Evolutionary conservation across 257 asterid species (phyloP).

Genomic region (Solanum lignicaule): DNA sequence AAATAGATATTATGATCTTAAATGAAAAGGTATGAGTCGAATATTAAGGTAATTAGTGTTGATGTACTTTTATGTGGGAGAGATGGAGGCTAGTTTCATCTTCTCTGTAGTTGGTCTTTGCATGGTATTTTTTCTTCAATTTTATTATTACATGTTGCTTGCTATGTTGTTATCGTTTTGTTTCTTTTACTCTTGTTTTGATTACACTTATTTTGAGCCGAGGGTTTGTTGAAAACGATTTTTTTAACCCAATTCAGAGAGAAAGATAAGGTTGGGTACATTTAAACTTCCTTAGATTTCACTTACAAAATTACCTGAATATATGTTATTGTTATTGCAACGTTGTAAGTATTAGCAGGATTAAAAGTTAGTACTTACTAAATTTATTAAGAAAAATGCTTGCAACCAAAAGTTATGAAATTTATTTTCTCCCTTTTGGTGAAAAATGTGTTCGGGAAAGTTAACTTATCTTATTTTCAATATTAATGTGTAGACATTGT

Average conservation of each 20-base stretch:
- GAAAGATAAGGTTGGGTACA: too few species aligned
- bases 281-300: accelerated
- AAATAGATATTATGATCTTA: not conserved
- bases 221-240: accelerated
- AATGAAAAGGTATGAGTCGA: accelerated
- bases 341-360: not conserved
- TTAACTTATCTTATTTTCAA: not conserved
- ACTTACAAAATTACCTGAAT: too few species aligned
- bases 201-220: too few species aligned
- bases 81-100: not conserved
- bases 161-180: not conserved
- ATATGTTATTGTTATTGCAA: too few species aligned
- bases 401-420: not conserved
- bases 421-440: not conserved
- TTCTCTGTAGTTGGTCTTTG: not conserved
- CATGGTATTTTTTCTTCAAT: not conserved
- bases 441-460: not conserved
- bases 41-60: not conserved
- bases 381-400: not conserved
- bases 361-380: not conserved
- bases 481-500: not conserved
- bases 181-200: too few species aligned
- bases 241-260: too few species aligned
- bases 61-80: not conserved
- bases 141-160: not conserved